Percentiles rank a stretch among this genome's conserved stretches.
These are phyloP conservation scores for Aspergillus floridensis DNA, from an alignment of 2,329 filamentous ascomycete species.

Conservation along the genomic window DNA sequence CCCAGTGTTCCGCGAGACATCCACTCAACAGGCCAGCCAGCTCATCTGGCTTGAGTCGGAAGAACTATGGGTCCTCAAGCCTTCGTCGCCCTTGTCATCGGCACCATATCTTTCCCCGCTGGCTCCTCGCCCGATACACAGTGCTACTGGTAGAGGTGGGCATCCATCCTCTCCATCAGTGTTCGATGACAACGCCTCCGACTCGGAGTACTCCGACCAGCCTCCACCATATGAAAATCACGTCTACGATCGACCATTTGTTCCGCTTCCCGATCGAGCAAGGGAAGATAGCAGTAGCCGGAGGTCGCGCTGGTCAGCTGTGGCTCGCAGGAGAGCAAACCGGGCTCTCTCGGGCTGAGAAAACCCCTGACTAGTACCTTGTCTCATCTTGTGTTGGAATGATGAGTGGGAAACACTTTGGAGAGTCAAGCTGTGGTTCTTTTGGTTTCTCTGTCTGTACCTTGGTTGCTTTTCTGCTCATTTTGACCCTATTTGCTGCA, in stretches of 20 bases:
- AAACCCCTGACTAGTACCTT: not conserved
- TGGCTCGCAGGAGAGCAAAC: conserved; percentile 19
- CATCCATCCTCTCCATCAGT: not conserved
- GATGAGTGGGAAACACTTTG: not conserved
- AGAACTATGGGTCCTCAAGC: conserved; percentile 27
- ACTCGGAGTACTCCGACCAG: conserved; percentile 9
- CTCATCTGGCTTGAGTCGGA: conserved; percentile 33
- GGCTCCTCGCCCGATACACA: not conserved
- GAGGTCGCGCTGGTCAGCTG: conserved; percentile 25
- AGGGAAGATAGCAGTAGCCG: not conserved
- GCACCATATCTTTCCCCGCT: not conserved
- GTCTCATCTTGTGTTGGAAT: not conserved
- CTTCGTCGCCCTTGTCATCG: not conserved
- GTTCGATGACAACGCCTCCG: not conserved
- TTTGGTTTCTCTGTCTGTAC: not conserved
- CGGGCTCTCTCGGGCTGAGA: not conserved
- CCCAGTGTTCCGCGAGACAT: conserved; percentile 1
- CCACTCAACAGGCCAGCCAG: conserved; percentile 11
- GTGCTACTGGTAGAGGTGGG: not conserved
- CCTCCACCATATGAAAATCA: conserved; percentile 32
- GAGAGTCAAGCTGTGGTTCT: not conserved
- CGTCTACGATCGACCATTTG: conserved; percentile 18
- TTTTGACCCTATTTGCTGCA: not conserved
- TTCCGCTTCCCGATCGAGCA: conserved; percentile 1
- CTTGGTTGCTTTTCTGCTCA: not conserved